phyloP scores from a whole-genome alignment of 225 moss, liverwort and hornwort genomes.

The Pleurozium schreberi region DNA sequence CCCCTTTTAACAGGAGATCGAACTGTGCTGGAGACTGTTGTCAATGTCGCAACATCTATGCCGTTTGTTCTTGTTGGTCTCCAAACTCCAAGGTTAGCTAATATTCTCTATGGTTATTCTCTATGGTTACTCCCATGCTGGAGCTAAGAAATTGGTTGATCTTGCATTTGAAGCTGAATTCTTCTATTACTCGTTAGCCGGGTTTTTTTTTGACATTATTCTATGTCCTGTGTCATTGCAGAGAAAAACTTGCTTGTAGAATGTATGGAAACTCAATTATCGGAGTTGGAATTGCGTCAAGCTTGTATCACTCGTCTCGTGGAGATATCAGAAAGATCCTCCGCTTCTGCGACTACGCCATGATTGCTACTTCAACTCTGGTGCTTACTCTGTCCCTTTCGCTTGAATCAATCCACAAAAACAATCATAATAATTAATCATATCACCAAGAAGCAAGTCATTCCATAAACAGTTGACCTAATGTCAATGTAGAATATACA shows the following conservation, averaged over 20 bases:
- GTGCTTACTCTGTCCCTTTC: constrained; percentile 6
- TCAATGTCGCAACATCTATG: constrained; percentile 79
- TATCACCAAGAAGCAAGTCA: neutral
- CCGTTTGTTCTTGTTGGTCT: constrained; percentile 92
- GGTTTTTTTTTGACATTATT: neutral
- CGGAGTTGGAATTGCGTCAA: constrained; percentile 87
- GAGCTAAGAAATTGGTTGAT: neutral
- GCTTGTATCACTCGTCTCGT: constrained; percentile 80
- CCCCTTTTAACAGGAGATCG: constrained; percentile 75
- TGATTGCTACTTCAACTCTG: constrained; percentile 84
- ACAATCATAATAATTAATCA: neutral
- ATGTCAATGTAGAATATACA: neutral
- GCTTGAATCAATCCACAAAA: neutral
- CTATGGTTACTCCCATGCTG: neutral
- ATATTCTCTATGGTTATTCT: neutral
- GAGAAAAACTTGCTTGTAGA: constrained; percentile 48
- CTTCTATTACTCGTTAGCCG: neutral
- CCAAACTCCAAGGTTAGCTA: constrained; percentile 60
- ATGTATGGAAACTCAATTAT: constrained; percentile 73
- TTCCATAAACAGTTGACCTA: neutral
- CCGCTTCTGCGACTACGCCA: constrained; percentile 81
- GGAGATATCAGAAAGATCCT: constrained; percentile 62
- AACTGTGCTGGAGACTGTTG: constrained; percentile 59
- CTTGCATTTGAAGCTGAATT: neutral
- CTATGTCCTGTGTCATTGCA: neutral